phyloP scores from a whole-genome alignment of 116 monocot species.

The Phalaenopsis hybrid region DNA sequence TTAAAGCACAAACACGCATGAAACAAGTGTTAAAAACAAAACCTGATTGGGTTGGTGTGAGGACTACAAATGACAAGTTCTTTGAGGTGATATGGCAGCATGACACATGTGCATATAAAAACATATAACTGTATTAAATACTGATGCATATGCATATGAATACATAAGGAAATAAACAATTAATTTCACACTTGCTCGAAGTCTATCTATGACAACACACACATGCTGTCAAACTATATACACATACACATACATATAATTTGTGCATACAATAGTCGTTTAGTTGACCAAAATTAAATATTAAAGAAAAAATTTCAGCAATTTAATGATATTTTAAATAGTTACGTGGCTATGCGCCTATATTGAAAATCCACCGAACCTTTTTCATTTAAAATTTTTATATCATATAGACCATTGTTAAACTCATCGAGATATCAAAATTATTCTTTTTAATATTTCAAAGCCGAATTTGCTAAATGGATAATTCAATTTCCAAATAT shows the following conservation, averaged over 20 bases:
- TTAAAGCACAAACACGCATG: neutral
- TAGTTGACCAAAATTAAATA: too few species aligned
- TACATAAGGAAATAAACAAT: neutral
- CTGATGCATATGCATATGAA: neutral
- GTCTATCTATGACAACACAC: neutral
- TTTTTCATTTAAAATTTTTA: neutral
- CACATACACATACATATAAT: too few species aligned
- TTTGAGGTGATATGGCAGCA: neutral
- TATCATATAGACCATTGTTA: neutral
- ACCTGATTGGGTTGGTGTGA: neutral
- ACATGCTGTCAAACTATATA: neutral
- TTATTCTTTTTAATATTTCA: too few species aligned
- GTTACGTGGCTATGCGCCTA: neutral
- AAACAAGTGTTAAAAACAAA: neutral
- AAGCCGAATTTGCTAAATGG: neutral
- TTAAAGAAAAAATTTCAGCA: too few species aligned
- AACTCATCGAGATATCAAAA: too few species aligned
- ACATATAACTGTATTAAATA: neutral
- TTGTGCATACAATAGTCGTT: too few species aligned
- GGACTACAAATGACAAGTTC: neutral
- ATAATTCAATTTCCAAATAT: neutral
- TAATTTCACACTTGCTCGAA: neutral
- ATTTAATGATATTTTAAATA: too few species aligned
- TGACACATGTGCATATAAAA: neutral
- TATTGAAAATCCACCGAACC: neutral